phyloP scores from a whole-genome alignment of 2,329 filamentous ascomycete species.

The Acephala macrosclerotiorum region DNA sequence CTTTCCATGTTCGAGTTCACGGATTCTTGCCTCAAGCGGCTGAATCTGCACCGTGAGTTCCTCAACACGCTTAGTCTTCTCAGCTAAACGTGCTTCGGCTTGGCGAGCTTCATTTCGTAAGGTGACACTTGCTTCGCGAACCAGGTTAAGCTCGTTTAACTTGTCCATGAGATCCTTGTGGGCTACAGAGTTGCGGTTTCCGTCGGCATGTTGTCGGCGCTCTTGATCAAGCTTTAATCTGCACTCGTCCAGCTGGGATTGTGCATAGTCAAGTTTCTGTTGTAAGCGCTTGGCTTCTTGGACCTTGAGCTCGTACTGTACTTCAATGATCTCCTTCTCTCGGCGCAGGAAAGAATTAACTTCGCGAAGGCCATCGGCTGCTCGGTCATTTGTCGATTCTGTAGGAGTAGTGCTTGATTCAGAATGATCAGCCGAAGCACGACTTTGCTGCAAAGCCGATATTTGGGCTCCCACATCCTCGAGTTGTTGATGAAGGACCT shows the following conservation, averaged over 20 bases:
- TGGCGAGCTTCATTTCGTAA: conserved; percentile 86
- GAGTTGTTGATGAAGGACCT: conserved; percentile 86
- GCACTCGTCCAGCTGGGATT: conserved; percentile 87
- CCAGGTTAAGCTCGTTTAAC: conserved; percentile 93
- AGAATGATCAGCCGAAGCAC: conserved; percentile 62
- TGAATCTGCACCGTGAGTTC: conserved; percentile 78
- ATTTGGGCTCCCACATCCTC: conserved; percentile 86
- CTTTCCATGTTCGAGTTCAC: conserved; percentile 84
- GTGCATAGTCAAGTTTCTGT: conserved; percentile 87
- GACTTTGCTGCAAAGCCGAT: conserved; percentile 77
- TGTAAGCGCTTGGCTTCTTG: conserved; percentile 89
- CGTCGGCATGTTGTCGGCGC: conserved; percentile 77
- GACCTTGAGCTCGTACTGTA: conserved; percentile 89
- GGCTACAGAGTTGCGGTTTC: conserved; percentile 74
- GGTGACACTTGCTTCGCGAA: conserved; percentile 92
- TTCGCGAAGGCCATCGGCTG: conserved; percentile 81
- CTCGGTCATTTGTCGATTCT: conserved; percentile 61
- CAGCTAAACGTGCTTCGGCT: conserved; percentile 76
- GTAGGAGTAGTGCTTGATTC: conserved; percentile 48
- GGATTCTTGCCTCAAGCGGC: conserved; percentile 80
- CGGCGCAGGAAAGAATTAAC: conserved; percentile 90
- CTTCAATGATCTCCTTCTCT: conserved; percentile 97
- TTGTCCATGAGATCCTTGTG: conserved; percentile 95
- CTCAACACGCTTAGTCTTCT: conserved; percentile 78
- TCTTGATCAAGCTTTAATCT: conserved; percentile 92